Conservation (phyloP, 1,284 basidiomycete genomes). For the Peniophora sp. region DNA sequence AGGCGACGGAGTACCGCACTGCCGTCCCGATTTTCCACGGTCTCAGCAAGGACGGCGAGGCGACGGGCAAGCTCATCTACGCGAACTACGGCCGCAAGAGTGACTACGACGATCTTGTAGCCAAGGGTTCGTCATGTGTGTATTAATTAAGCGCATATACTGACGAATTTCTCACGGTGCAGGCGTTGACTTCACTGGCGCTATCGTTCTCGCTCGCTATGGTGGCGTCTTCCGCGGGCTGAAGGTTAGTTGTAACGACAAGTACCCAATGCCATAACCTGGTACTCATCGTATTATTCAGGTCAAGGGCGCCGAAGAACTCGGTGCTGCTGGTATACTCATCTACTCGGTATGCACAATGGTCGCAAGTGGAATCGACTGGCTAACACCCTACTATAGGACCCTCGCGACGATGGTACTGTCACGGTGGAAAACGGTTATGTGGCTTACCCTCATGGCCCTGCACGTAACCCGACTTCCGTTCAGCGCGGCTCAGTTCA, state of each 20-base stretch:
- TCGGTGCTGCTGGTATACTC: slow-evolving; percentile 66
- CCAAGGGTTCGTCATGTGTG: slow-evolving; percentile 19
- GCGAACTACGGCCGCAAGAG: slow-evolving; percentile 77
- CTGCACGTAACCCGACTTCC: slow-evolving; percentile 78
- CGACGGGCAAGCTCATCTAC: slow-evolving; percentile 67
- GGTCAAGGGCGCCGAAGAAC: slow-evolving; percentile 78
- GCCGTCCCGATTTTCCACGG: slow-evolving; percentile 65
- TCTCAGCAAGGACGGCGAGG: slow-evolving; percentile 57
- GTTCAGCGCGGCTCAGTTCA: slow-evolving; percentile 88
- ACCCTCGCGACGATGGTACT: slow-evolving; percentile 25
- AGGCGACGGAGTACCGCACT: slow-evolving; percentile 53
- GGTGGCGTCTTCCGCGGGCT: slow-evolving; percentile 80
- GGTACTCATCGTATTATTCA: background rate
- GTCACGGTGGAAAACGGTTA: slow-evolving; percentile 78
- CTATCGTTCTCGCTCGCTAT: slow-evolving; percentile 82
- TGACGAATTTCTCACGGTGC: slow-evolving; percentile 9
- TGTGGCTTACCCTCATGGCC: slow-evolving; percentile 71
- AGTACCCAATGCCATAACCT: slow-evolving; percentile 16
- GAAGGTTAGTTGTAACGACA: too few species aligned
- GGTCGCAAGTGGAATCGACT: too few species aligned
- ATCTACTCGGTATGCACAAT: slow-evolving; percentile 91
- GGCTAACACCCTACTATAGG: too few species aligned
- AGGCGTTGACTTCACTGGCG: slow-evolving; percentile 72
- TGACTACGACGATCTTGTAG: slow-evolving; percentile 28
- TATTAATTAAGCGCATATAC: background rate